Base-by-base conservation (phyloP, 2,329 filamentous ascomycete genomes). In the Lecanosticta acicola region DNA sequence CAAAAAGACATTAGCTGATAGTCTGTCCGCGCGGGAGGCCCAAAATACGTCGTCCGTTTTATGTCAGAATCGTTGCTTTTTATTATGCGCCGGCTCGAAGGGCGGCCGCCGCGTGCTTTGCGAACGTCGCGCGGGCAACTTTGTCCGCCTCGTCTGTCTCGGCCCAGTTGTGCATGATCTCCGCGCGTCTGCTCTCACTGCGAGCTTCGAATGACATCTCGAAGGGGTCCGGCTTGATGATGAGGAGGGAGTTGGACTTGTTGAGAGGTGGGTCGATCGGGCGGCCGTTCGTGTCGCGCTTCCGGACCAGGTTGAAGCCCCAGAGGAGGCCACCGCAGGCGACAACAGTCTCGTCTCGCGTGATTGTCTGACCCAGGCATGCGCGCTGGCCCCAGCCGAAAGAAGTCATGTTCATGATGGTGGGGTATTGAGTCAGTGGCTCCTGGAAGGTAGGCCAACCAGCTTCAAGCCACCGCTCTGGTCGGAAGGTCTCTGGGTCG, bases 331-430 rank as follows among this genome's bases (percentile, higher is more conserved):
- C 70, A 16, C 74, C 73, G 47, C 73, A 76, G 0, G 72, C 72
- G 4, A 76, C 68, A 4, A 78, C 74, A 56, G 77, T 71, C 63
- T 80, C 77, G 57, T 79, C 76, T 56, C 82, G 78, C 19, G 78
- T 81, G 37, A 84, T 74, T 44, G 76, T 75, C 65, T 80, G 77
- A 3, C 80, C 80, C 3, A 82, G 45, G 41, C 42, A 53, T 18
- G 34, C 37, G 7, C 48, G 39, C n/a, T 37, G 45, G 1, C 77
- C 76, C 62, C 76, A 78, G n/a, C 76, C 77, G 47, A 79, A 79
- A 29, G 74, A 72, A 5, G 70, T 70, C 58, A 72, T 70, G 55
- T 75, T 75, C 51, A 75, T 73, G 47, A 78, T 71, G 43, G 72
- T 78, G 4, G 75, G 76, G 45, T 66, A 75, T 34, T 71, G 62